Conservation (phyloP, 73 alveolate species). For the Tetrahymena thermophila region DNA sequence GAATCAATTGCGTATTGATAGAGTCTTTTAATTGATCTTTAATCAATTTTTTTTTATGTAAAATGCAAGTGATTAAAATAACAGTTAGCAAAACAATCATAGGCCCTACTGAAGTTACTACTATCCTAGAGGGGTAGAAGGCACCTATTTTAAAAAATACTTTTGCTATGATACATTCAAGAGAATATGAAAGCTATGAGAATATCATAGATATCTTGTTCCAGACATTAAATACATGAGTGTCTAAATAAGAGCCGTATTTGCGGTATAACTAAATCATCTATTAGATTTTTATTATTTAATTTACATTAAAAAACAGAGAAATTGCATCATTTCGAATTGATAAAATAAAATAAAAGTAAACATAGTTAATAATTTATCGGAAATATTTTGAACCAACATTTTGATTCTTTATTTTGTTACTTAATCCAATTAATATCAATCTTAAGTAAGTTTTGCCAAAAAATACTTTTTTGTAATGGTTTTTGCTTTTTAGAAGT, state of each 20-base stretch:
- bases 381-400: background rate
- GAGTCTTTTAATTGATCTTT: background rate
- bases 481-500: no score
- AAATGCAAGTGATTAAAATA: background rate
- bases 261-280: background rate
- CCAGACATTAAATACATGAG: background rate
- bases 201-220: background rate
- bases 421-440: no score
- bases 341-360: background rate
- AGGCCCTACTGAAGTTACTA: background rate
- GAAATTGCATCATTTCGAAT: background rate
- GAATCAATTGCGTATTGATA: background rate
- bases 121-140: background rate
- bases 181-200: background rate
- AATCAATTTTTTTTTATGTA: background rate
- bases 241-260: background rate
- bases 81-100: background rate
- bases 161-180: background rate
- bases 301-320: background rate
- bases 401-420: no score
- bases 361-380: background rate
- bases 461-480: background rate
- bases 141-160: background rate
- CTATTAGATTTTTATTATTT: background rate
- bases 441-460: no score